Percentiles rank a stretch among this genome's conserved stretches.
phyloP scores from a whole-genome alignment of 2,329 filamentous ascomycete species.

The Colletotrichum spinosum region DNA sequence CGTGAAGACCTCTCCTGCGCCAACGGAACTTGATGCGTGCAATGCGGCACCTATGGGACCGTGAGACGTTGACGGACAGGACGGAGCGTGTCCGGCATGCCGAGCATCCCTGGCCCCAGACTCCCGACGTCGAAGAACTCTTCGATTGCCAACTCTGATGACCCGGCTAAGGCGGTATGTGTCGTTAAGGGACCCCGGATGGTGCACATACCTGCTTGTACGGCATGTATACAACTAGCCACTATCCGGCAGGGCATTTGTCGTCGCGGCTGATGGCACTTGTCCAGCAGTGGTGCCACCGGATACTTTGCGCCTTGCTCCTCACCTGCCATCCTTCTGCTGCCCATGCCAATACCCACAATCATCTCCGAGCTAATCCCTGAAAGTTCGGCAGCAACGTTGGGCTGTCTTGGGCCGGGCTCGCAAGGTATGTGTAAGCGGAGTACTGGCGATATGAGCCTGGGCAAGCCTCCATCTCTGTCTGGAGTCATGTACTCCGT shows the following conservation, averaged over 20 bases:
- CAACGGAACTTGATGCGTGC: no score
- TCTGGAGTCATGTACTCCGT: no score
- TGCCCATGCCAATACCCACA: background rate
- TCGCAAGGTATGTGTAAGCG: no score
- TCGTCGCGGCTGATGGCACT: conserved; percentile 29
- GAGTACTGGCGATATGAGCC: no score
- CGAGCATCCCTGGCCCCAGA: background rate
- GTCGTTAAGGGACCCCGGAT: no score
- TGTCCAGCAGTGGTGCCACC: conserved; percentile 31
- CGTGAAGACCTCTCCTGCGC: no score
- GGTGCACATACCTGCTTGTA: background rate
- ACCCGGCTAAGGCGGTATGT: conserved; percentile 5
- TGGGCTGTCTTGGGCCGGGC: conserved; percentile 25
- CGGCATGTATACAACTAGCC: conserved; percentile 8
- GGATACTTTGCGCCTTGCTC: conserved; percentile 16
- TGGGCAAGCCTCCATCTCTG: no score
- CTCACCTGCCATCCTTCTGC: conserved; percentile 3
- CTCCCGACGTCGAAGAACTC: conserved; percentile 19
- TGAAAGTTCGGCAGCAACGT: conserved; percentile 26
- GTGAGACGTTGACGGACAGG: conserved; percentile 9
- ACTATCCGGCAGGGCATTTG: conserved; percentile 15
- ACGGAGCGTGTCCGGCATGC: conserved; percentile 9
- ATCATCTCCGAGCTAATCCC: conserved; percentile 40
- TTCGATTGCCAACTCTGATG: conserved; percentile 11
- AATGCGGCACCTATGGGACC: no score